phyloP scores from a whole-genome alignment of 2,329 filamentous ascomycete species.

The Corniculantispora saksenae region DNA sequence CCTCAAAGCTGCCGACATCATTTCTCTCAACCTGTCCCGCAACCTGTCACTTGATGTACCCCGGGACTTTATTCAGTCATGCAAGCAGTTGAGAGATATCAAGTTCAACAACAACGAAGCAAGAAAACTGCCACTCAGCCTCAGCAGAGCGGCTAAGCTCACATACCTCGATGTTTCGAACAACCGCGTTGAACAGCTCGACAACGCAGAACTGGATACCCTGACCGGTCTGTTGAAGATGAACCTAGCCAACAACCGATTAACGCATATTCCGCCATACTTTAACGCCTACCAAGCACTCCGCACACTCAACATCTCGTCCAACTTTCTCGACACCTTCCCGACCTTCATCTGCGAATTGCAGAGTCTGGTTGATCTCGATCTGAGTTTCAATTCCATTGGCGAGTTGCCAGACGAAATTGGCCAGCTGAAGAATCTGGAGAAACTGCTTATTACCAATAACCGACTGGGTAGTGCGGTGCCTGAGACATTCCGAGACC shows the following conservation, averaged over 20 bases:
- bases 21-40: constrained; percentile 88
- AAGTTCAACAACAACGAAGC: constrained; percentile 96
- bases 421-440: constrained; percentile 74
- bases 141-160: constrained; percentile 76
- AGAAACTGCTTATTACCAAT: constrained; percentile 93
- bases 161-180: constrained; percentile 94
- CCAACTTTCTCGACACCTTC: constrained; percentile 85
- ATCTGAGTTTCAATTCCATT: constrained; percentile 96
- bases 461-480: constrained; percentile 80
- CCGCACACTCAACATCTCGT: constrained; percentile 86
- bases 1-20: constrained; percentile 87
- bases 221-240: constrained; percentile 80
- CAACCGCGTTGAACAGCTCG: constrained; percentile 84
- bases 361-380: constrained; percentile 82
- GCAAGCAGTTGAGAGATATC: constrained; percentile 88
- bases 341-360: constrained; percentile 83
- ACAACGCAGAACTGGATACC: constrained; percentile 77
- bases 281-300: constrained; percentile 80
- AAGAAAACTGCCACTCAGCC: constrained; percentile 77
- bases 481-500: constrained; percentile 69
- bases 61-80: constrained; percentile 94
- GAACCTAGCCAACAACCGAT: constrained; percentile 89
- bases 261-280: constrained; percentile 76
- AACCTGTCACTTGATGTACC: constrained; percentile 92
- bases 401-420: constrained; percentile 74